Conservation (phyloP, 768 basidiomycete genomes). For the Podaxis sp. region DNA sequence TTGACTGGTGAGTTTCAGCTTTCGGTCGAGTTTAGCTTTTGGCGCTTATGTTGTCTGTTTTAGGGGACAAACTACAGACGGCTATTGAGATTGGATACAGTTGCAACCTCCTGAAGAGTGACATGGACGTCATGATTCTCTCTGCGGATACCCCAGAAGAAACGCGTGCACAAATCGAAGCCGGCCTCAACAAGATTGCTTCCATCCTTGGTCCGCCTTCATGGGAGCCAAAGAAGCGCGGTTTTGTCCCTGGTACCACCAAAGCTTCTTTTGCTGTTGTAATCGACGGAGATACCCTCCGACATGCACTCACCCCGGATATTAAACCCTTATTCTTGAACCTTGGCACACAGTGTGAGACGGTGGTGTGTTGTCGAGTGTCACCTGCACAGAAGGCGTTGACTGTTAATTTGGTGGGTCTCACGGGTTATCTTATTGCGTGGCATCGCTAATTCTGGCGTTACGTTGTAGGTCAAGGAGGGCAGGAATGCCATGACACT, state of each 20-base stretch:
- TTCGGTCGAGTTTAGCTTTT: conserved; percentile 4
- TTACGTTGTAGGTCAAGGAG: conserved; percentile 77
- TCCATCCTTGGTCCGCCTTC: conserved; percentile 79
- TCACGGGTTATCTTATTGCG: conserved; percentile 3
- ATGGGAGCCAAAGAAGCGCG: conserved; percentile 57
- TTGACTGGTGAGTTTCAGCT: conserved; percentile 64
- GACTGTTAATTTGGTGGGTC: conserved; percentile 83
- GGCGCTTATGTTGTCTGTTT: background rate
- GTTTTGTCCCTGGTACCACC: conserved; percentile 58
- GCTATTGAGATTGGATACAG: conserved; percentile 98
- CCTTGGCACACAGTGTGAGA: conserved; percentile 94
- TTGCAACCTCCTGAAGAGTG: conserved; percentile 90
- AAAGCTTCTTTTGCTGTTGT: conserved; percentile 88
- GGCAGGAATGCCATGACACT: conserved; percentile 95
- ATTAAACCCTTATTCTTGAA: conserved; percentile 88
- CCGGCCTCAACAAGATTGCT: conserved; percentile 91
- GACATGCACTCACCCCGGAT: conserved; percentile 72
- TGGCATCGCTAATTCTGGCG: background rate
- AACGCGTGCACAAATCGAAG: conserved; percentile 85
- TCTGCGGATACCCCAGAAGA: conserved; percentile 78
- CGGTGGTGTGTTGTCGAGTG: conserved; percentile 97
- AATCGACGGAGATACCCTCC: conserved; percentile 92
- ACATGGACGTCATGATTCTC: conserved; percentile 97
- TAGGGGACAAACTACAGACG: conserved; percentile 96
- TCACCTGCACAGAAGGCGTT: conserved; percentile 98